Evolutionary conservation across 805 yeast genomes (phyloP).

Genomic region (Candida manassasensis): DNA sequence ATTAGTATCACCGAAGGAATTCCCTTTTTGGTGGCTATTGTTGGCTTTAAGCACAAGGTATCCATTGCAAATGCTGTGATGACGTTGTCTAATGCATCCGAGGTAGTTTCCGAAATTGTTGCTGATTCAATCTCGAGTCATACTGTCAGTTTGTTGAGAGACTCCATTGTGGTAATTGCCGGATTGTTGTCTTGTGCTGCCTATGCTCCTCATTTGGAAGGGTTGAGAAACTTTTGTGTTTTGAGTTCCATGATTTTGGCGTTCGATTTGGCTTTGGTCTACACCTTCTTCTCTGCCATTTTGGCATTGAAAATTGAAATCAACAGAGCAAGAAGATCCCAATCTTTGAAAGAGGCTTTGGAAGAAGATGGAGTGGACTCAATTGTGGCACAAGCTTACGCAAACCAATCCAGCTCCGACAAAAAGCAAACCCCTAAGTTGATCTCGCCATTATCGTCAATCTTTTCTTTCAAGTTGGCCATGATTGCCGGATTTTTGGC

Average conservation of each 20-base stretch:
- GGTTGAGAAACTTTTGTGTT: conserved; percentile 75
- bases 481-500: conserved; percentile 56
- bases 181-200: conserved; percentile 66
- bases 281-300: conserved; percentile 79
- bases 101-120: conserved; percentile 41
- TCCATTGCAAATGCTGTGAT: conserved; percentile 60
- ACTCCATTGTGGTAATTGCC: conserved; percentile 65
- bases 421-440: conserved; percentile 20
- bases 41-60: conserved; percentile 87
- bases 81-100: conserved; percentile 33
- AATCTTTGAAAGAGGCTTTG: conserved; percentile 68
- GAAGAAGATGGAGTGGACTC: conserved; percentile 90
- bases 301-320: conserved; percentile 87
- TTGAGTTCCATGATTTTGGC: conserved; percentile 65
- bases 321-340: conserved; percentile 75
- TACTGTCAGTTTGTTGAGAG: conserved; percentile 59
- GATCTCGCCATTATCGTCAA: conserved; percentile 21
- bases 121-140: conserved; percentile 38
- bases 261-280: conserved; percentile 67
- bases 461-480: conserved; percentile 56
- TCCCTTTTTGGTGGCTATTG: conserved; percentile 86
- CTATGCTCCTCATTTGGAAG: conserved; percentile 63
- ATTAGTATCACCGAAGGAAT: conserved; percentile 81
- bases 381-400: conserved; percentile 62
- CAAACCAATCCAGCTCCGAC: conserved; percentile 42